Conservation (phyloP, 805 yeast species). For the Cyberlindnera japonica region DNA sequence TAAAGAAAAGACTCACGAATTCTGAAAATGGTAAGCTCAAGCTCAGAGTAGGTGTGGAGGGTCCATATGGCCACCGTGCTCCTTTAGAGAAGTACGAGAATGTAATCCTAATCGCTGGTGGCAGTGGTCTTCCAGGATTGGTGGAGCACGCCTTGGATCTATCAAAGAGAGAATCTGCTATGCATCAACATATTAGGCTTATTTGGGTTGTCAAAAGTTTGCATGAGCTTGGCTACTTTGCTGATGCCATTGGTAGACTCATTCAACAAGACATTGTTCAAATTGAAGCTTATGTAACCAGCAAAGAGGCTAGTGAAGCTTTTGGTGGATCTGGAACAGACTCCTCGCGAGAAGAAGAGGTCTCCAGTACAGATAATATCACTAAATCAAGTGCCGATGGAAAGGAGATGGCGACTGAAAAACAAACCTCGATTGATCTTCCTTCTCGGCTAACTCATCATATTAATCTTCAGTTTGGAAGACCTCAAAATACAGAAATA, state of each 20-base stretch:
- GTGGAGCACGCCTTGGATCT: constrained; percentile 37
- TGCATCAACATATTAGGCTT: constrained; percentile 39
- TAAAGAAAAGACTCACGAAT: constrained; percentile 31
- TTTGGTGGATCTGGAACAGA: neutral
- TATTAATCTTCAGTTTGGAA: neutral
- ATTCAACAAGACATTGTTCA: constrained; percentile 21
- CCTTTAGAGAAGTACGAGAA: constrained; percentile 37
- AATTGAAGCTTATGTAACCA: constrained; percentile 37
- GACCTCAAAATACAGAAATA: neutral
- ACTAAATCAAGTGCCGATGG: neutral
- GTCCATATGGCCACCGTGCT: constrained; percentile 53
- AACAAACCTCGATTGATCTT: constrained; percentile 28
- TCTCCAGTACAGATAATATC: neutral
- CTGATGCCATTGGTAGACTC: constrained; percentile 38
- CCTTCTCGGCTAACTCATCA: neutral
- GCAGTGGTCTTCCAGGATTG: constrained; percentile 43
- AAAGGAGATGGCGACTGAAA: constrained; percentile 23
- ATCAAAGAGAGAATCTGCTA: constrained; percentile 21
- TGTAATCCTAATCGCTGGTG: constrained; percentile 45
- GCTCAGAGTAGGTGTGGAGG: constrained; percentile 48
- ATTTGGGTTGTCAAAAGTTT: constrained; percentile 63
- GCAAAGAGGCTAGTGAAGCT: neutral
- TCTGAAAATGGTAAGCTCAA: constrained; percentile 27
- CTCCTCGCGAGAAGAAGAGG: neutral
- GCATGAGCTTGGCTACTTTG: constrained; percentile 46